A percentile compares a stretch with the other conserved stretches of the same genome.
phyloP scores from a whole-genome alignment of 768 basidiomycete species.

The Hericium erinaceus region DNA sequence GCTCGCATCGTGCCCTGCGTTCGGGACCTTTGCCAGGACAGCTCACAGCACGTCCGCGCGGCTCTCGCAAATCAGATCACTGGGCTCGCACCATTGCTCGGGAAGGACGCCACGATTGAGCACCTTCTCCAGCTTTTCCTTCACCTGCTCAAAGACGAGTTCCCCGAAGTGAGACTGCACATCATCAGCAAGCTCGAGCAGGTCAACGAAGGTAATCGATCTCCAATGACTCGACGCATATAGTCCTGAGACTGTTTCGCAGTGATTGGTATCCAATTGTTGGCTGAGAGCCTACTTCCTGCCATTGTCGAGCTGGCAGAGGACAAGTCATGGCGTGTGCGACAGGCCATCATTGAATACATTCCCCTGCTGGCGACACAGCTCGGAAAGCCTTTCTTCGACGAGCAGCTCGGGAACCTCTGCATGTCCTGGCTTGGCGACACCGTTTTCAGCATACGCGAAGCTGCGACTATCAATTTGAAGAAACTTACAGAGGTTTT shows the following conservation, averaged over 20 bases:
- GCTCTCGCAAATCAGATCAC: constrained; percentile 94
- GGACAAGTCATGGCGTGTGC: constrained; percentile 99
- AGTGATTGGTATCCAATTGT: constrained; percentile 97
- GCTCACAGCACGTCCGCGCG: constrained; percentile 94
- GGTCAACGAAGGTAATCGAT: constrained; percentile 69
- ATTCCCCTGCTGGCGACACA: constrained; percentile 98
- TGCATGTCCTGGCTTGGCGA: constrained; percentile 99
- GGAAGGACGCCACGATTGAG: constrained; percentile 90
- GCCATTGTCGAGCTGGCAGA: constrained; percentile 97
- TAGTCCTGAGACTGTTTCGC: constrained; percentile 5
- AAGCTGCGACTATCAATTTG: constrained; percentile 94
- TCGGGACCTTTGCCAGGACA: constrained; percentile 85
- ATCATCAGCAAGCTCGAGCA: constrained; percentile 98
- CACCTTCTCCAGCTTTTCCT: constrained; percentile 95
- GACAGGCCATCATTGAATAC: constrained; percentile 99
- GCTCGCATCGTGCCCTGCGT: constrained; percentile 92
- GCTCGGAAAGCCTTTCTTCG: constrained; percentile 92
- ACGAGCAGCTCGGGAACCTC: constrained; percentile 90
- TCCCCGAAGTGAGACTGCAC: constrained; percentile 94
- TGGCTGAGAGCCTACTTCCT: constrained; percentile 91
- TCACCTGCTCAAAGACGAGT: constrained; percentile 95
- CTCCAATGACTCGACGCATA: neutral
- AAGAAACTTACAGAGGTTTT: constrained; percentile 98
- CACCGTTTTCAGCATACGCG: constrained; percentile 95
- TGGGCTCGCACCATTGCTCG: constrained; percentile 89